Conservation (phyloP, 2,329 filamentous ascomycete species). For the Ilyonectria sp. region DNA sequence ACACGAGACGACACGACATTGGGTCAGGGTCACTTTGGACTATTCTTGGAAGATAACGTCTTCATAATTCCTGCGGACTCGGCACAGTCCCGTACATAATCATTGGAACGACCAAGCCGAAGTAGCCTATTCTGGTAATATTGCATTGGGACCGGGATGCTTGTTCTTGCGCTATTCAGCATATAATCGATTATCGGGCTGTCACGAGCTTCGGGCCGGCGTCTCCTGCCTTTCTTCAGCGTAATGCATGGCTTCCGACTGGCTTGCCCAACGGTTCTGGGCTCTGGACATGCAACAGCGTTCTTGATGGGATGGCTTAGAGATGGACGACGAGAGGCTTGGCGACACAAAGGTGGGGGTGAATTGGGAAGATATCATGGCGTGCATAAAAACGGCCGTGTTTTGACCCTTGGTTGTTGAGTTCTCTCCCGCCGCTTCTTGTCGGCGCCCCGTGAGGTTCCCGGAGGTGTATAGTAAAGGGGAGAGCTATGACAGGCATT, state of each 20-base stretch:
- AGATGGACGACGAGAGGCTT: constrained; percentile 23
- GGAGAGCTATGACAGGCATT: constrained; percentile 48
- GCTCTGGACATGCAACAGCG: constrained; percentile 20
- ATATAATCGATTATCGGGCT: constrained; percentile 48
- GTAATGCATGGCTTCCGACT: constrained; percentile 26
- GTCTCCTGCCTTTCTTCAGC: constrained; percentile 26
- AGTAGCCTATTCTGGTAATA: constrained; percentile 61
- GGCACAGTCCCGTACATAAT: constrained; percentile 53
- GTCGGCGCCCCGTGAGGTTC: constrained; percentile 12
- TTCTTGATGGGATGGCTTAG: constrained; percentile 27
- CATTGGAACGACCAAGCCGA: constrained; percentile 51
- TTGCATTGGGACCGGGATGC: constrained; percentile 61
- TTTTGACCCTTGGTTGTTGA: constrained; percentile 38
- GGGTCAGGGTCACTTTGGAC: constrained; percentile 51
- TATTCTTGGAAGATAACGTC: constrained; percentile 50
- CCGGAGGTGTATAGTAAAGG: constrained; percentile 29
- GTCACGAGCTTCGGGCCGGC: constrained; percentile 33
- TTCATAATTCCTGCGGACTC: constrained; percentile 50
- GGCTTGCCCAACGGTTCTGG: constrained; percentile 20
- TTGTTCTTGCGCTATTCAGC: constrained; percentile 48
- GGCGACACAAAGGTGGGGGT: constrained; percentile 34
- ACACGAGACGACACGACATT: constrained; percentile 48
- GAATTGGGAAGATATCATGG: constrained; percentile 36
- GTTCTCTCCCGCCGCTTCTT: constrained; percentile 27
- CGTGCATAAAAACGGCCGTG: constrained; percentile 36